A percentile compares a stretch with the other conserved stretches of the same genome.
phyloP scores from a whole-genome alignment of 257 asterid species.

The Apocynum venetum region DNA sequence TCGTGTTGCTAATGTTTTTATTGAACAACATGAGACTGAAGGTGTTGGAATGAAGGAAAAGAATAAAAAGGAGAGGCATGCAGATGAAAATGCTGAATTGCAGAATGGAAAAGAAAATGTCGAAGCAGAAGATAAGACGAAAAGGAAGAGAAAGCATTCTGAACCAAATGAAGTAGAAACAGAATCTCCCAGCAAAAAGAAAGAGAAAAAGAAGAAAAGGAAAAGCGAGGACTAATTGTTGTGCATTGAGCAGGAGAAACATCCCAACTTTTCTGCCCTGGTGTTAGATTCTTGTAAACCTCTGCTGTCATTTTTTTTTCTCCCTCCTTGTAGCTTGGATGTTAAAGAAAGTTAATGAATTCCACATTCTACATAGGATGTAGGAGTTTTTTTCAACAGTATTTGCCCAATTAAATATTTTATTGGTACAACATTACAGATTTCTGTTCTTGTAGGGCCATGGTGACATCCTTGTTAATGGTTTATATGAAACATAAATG shows the following conservation, averaged over 20 bases:
- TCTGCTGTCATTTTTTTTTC: not conserved
- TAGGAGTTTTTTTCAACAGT: not conserved
- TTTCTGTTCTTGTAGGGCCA: not conserved
- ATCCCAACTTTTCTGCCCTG: not conserved
- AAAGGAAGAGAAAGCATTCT: conserved; percentile 64
- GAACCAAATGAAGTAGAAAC: conserved; percentile 37
- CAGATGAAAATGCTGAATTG: conserved; percentile 25
- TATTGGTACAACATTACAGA: not conserved
- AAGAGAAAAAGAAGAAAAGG: conserved; percentile 44
- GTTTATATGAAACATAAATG: not conserved
- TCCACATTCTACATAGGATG: not conserved
- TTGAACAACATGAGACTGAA: conserved; percentile 36
- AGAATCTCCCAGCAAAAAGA: conserved; percentile 33
- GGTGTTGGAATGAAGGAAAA: conserved; percentile 40
- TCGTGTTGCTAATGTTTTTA: conserved; percentile 6
- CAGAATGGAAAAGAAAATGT: conserved; percentile 26
- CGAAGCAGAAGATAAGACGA: conserved; percentile 37
- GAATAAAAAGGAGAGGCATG: conserved; percentile 46
- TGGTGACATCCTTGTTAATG: not conserved
- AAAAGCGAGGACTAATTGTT: conserved; percentile 40
- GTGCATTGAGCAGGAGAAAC: not conserved
- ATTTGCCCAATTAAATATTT: not conserved
- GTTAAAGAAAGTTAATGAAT: not conserved
- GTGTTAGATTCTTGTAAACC: not conserved
- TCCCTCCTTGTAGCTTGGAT: not conserved